phyloP scores from a whole-genome alignment of 176 grass and related monocot species.

The Carex parvula region DNA sequence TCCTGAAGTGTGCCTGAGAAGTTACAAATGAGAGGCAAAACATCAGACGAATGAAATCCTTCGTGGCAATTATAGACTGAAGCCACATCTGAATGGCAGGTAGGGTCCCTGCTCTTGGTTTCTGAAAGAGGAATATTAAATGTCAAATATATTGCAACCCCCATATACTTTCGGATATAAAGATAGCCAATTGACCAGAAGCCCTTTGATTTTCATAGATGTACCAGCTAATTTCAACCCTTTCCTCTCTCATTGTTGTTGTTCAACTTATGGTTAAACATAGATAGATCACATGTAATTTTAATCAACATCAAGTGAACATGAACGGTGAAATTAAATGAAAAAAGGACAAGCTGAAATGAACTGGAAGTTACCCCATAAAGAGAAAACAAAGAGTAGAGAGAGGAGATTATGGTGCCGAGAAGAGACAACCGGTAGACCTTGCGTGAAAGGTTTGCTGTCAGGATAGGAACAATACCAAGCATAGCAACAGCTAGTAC shows the following conservation, averaged over 20 bases:
- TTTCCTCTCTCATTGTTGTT: background rate
- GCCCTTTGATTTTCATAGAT: background rate
- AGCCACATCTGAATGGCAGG: constrained; percentile 71
- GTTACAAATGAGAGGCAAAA: constrained; percentile 77
- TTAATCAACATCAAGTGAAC: background rate
- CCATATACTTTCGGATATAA: background rate
- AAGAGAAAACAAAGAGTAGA: constrained; percentile 59
- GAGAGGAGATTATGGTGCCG: constrained; percentile 64
- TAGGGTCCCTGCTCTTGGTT: constrained; percentile 84
- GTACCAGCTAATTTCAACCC: background rate
- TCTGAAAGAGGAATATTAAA: constrained; percentile 47
- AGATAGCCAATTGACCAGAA: background rate
- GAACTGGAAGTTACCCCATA: constrained; percentile 51
- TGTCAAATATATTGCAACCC: background rate
- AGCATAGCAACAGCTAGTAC: constrained; percentile 71
- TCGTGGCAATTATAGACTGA: constrained; percentile 66
- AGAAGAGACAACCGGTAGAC: constrained; percentile 78
- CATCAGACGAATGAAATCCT: constrained; percentile 90
- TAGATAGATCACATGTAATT: background rate
- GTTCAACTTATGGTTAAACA: background rate
- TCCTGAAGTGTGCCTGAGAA: constrained; percentile 64
- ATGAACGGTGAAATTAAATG: constrained; percentile 1
- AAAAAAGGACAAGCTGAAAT: background rate
- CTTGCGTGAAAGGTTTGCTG: constrained; percentile 68
- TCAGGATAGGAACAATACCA: constrained; percentile 70